Base-by-base conservation (phyloP, 2,329 filamentous ascomycete species). In the Trichophyton verrucosum region DNA sequence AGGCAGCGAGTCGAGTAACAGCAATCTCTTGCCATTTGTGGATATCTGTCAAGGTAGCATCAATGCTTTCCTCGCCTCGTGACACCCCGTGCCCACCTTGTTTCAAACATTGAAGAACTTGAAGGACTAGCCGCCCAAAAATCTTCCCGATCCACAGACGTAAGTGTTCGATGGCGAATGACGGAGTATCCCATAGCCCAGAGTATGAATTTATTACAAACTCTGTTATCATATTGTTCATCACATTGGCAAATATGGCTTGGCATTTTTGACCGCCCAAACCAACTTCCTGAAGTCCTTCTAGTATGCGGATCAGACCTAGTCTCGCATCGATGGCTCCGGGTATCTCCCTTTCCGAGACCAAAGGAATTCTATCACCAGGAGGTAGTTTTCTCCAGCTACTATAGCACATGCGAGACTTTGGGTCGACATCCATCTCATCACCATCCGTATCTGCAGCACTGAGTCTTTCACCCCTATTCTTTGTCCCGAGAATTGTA, bases 191-290 rank as follows among this genome's bases (percentile, higher is more conserved):
- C 82, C 83, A 86, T 62, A 82, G 76, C 2, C 80, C 77, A 51
- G 81, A 74, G 66, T 83, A 85, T n/a, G 78, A 76, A 56, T 80
- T 77, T 33, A 75, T 74, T 22, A 86, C 77, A 64, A 82, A 82
- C 11, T 79, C 76, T 47, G 79, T 79, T 65, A 86, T 74, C 64
- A 84, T 71, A 40, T 78, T 76, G 66, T 83, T 78, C 75, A 85
- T 81, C 1, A 83, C 81, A 60, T 76, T 74, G 1, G 82, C 83
- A 64, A 85, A 81, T 6, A 82, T 78, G 61, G 79, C 79, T 66
- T 85, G 81, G 3, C 79, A 77, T 53, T 75, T 75, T 46, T 78
- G 77, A 36, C 78, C 78, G 9, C 82, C 82, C 24, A 86, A 72
- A 0, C 82, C 82, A 15, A 83, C 77, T 17, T 76, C 71, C 61